Evolutionary conservation across 2,329 filamentous ascomycete genomes (phyloP).

Genomic region (Ceratocystiopsis minuta): DNA sequence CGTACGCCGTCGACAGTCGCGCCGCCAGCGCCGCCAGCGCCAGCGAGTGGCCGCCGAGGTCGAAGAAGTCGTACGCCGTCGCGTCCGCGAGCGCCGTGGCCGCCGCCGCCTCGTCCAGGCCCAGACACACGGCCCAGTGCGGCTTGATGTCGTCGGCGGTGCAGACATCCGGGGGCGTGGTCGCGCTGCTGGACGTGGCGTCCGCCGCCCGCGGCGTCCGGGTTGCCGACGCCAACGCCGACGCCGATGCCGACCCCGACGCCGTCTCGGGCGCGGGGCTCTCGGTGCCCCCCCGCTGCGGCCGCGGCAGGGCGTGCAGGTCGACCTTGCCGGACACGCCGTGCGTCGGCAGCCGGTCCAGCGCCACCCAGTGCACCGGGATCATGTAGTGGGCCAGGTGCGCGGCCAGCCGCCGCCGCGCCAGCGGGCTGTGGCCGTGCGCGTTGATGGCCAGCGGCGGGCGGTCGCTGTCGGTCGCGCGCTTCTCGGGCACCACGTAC

Average conservation of each 20-base stretch:
- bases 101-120: constrained; percentile 32
- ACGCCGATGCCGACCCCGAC: constrained; percentile 15
- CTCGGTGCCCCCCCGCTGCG: constrained; percentile 35
- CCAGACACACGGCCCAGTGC: constrained; percentile 54
- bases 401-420: constrained; percentile 56
- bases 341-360: constrained; percentile 54
- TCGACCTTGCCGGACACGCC: constrained; percentile 67
- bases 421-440: constrained; percentile 62
- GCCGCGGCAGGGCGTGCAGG: constrained; percentile 50
- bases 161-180: not conserved
- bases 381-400: constrained; percentile 73
- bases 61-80: constrained; percentile 61
- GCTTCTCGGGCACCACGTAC: constrained; percentile 53
- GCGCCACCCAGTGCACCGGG: constrained; percentile 56
- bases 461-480: constrained; percentile 19
- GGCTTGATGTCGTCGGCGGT: constrained; percentile 48
- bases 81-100: constrained; percentile 30
- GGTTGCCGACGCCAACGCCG: constrained; percentile 7
- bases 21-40: constrained; percentile 62
- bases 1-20: constrained; percentile 49
- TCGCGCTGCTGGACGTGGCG: too few relatives aligned
- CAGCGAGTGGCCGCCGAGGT: constrained; percentile 62
- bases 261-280: constrained; percentile 22
- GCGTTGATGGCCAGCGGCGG: constrained; percentile 46
- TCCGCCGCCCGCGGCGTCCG: too few relatives aligned